Conservation (phyloP, 2,329 filamentous ascomycete genomes). For the Escovopsis sp. region DNA sequence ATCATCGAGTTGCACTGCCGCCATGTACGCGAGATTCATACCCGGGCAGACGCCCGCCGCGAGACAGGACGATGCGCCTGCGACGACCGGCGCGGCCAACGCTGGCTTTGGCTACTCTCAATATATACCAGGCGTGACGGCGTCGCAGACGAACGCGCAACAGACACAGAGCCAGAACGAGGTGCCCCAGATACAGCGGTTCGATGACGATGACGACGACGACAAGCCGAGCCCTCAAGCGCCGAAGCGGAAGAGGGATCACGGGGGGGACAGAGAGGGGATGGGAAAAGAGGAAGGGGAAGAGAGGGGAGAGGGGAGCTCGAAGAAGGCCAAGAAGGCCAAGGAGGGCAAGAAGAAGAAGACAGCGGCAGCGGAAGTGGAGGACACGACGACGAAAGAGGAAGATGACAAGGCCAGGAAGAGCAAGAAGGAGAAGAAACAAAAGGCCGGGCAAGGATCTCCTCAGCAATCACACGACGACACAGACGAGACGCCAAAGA, state of each 20-base stretch:
- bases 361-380: conserved; percentile 7
- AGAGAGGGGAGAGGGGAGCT: conserved; percentile 19
- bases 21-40: conserved; percentile 29
- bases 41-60: conserved; percentile 12
- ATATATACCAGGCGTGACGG: conserved; percentile 23
- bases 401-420: conserved; percentile 11
- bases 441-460: conserved; percentile 10
- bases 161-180: neutral
- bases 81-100: conserved; percentile 1
- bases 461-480: conserved; percentile 8
- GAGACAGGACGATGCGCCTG: conserved; percentile 1
- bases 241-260: conserved; percentile 23
- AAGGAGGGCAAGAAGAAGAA: neutral
- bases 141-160: conserved; percentile 3
- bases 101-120: conserved; percentile 22
- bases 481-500: conserved; percentile 7
- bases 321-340: conserved; percentile 11
- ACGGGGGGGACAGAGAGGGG: conserved; percentile 16
- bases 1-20: too few relatives aligned
- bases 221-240: conserved; percentile 12
- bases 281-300: conserved; percentile 15
- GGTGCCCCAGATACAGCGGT: conserved; percentile 10
- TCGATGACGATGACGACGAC: too few relatives aligned
- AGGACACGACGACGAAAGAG: neutral
- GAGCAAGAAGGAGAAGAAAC: conserved; percentile 21